Percentiles rank a stretch among this genome's conserved stretches.
Evolutionary conservation across 352 stramenopile species (phyloP).

Genomic region (Phytopythium helicoides): DNA sequence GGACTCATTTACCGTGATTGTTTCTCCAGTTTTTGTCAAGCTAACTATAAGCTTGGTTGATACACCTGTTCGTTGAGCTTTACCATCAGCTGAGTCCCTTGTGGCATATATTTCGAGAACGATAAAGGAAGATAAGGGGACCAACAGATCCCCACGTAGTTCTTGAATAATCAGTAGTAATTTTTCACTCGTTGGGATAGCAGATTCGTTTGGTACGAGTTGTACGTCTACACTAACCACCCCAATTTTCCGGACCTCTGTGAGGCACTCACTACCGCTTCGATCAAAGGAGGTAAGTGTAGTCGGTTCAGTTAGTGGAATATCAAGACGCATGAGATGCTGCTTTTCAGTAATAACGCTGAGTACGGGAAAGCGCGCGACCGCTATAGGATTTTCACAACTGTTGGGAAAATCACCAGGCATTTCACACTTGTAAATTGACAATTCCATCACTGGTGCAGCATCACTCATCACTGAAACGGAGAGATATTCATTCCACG

Average conservation of each 20-base stretch:
- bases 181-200: not conserved
- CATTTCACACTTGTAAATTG: conserved; percentile 9
- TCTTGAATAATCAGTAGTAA: conserved; percentile 24
- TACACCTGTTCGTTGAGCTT: not conserved
- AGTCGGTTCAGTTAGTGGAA: conserved; percentile 20
- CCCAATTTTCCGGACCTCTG: conserved; percentile 10
- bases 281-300: no score
- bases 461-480: conserved; percentile 11
- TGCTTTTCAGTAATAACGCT: conserved; percentile 12
- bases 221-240: conserved; percentile 31
- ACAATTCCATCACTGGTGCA: conserved; percentile 21
- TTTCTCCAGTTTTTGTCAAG: not conserved
- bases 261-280: not conserved
- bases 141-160: conserved; percentile 8
- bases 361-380: conserved; percentile 28
- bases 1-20: conserved; percentile 12
- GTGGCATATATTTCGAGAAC: not conserved
- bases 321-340: conserved; percentile 27
- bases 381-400: conserved; percentile 7
- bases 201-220: conserved; percentile 16
- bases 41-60: not conserved
- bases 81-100: not conserved
- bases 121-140: not conserved
- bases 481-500: conserved; percentile 34
- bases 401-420: not conserved